These are phyloP conservation scores for Venturiaceae sp. DNA, from an alignment of 2,329 filamentous ascomycete genomes.

Conservation along the genomic window DNA sequence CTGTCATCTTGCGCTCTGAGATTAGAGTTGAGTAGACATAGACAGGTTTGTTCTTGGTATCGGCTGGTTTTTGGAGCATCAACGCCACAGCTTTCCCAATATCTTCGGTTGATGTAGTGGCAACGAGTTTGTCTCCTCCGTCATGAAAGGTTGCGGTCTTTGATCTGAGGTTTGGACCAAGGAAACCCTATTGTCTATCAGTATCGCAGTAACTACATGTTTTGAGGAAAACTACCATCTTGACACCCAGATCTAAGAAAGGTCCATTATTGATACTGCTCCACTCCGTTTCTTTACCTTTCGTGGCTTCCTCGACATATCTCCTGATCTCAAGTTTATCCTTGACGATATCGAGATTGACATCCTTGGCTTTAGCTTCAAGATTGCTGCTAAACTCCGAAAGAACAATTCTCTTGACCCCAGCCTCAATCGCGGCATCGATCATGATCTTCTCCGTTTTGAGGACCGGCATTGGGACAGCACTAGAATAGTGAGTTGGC, in stretches of 20 bases:
- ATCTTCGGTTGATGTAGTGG: neutral
- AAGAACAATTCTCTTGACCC: slow-evolving; percentile 23
- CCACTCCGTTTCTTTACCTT: slow-evolving; percentile 9
- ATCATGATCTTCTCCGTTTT: slow-evolving; percentile 15
- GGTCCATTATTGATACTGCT: slow-evolving; percentile 10
- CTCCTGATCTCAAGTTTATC: slow-evolving; percentile 10
- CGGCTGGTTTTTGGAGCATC: slow-evolving; percentile 3
- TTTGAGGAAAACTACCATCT: neutral
- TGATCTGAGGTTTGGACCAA: slow-evolving; percentile 10
- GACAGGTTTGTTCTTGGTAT: slow-evolving; percentile 10
- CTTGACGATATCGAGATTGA: slow-evolving; percentile 8
- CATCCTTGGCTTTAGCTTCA: slow-evolving; percentile 8
- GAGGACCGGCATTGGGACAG: neutral
- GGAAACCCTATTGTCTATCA: slow-evolving; percentile 4
- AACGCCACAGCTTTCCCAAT: slow-evolving; percentile 8
- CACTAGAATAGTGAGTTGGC: neutral
- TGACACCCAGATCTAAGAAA: slow-evolving; percentile 11
- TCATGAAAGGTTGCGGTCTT: slow-evolving; percentile 8
- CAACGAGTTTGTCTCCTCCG: neutral
- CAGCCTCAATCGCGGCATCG: slow-evolving; percentile 22
- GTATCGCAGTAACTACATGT: neutral
- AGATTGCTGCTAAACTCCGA: slow-evolving; percentile 20
- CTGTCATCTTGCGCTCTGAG: slow-evolving; percentile 11
- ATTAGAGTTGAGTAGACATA: slow-evolving; percentile 10
- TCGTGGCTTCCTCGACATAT: slow-evolving; percentile 9